Evolutionary conservation across 257 asterid genomes (phyloP), one percentile per base, ranked within the genome.

Genomic region (Rhazya stricta): DNA sequence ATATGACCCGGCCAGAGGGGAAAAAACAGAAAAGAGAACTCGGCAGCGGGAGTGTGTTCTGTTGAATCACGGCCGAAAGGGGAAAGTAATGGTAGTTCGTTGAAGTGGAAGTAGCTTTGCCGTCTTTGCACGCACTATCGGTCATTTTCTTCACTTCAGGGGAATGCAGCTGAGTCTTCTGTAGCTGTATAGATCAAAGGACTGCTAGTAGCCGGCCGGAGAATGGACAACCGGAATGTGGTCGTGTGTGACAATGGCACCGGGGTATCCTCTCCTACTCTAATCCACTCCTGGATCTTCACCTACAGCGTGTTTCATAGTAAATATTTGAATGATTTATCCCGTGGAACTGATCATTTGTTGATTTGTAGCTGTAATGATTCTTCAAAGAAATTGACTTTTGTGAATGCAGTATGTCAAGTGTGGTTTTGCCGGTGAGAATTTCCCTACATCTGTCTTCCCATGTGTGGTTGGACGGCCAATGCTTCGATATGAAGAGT

Each of bases 381-480:
- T 43, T 51, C 36, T 18, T 15, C 25, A 6, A 37, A 15, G 48
- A 51, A 71, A 53, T 54, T 62, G 2, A 27, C 51, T 69, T 30
- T 72, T 66, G 76, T 85, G 81, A 79, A 56, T 86, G 86, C 97
- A 94, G 99, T 94, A 92, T 86, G 99, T 94, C 48, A 94, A 94
- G 81, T 94, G 97, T 76, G 99, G 99, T 75, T 94, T 92, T 81
- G 96, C 97, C 41, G 93, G 93, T 42, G 99, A 90, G 84, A 94
- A 94, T 82, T 94, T 94, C 77, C 99, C 97, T 69, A 92, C 96
- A 53, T 94, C 99, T 18, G 99, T 94, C 67, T 94, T 88, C 81
- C 99, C 99, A 66, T 88, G 97, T 79, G 99, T 94, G 70, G 96
- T 94, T 65, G 98, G 98, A 76, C 85, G 96, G 86, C 99, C 99